Evolutionary conservation across 2,329 filamentous ascomycete species (phyloP).

Genomic region (Colletotrichum gloeosporioides): DNA sequence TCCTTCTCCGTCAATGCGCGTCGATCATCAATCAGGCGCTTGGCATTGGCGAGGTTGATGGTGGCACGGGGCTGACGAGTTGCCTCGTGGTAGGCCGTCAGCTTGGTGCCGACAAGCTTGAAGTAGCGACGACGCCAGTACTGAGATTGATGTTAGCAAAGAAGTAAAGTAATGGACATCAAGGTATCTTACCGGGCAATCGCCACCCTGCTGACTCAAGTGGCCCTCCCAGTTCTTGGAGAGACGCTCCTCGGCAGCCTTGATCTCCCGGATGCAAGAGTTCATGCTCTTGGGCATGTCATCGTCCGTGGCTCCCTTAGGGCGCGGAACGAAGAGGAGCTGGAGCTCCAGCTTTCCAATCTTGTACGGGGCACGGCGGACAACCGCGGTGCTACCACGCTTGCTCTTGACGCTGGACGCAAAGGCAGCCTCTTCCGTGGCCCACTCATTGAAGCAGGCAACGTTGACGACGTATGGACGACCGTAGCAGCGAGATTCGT

Average conservation of each 20-base stretch:
- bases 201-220: slow-evolving; percentile 94
- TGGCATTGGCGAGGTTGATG: slow-evolving; percentile 93
- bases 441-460: slow-evolving; percentile 98
- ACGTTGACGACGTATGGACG: slow-evolving; percentile 88
- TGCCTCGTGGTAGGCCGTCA: slow-evolving; percentile 95
- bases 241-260: slow-evolving; percentile 83
- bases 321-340: slow-evolving; percentile 91
- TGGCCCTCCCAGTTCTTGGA: slow-evolving; percentile 84
- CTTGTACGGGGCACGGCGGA: slow-evolving; percentile 92
- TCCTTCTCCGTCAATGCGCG: slow-evolving; percentile 83
- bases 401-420: slow-evolving; percentile 95
- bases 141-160: slow-evolving; percentile 55
- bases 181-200: slow-evolving; percentile 81
- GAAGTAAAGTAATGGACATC: slow-evolving; percentile 3
- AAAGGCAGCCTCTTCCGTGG: slow-evolving; percentile 79
- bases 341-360: slow-evolving; percentile 94
- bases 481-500: slow-evolving; percentile 87
- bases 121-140: slow-evolving; percentile 99
- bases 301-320: slow-evolving; percentile 84
- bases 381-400: slow-evolving; percentile 72
- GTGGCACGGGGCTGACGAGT: slow-evolving; percentile 95
- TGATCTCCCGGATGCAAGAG: slow-evolving; percentile 90
- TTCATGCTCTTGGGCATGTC: slow-evolving; percentile 99
- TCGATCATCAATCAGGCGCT: slow-evolving; percentile 92
- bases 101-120: slow-evolving; percentile 86